These are phyloP conservation scores for Auricularia sp. DNA, from an alignment of 768 basidiomycete genomes.

Conservation along the genomic window DNA sequence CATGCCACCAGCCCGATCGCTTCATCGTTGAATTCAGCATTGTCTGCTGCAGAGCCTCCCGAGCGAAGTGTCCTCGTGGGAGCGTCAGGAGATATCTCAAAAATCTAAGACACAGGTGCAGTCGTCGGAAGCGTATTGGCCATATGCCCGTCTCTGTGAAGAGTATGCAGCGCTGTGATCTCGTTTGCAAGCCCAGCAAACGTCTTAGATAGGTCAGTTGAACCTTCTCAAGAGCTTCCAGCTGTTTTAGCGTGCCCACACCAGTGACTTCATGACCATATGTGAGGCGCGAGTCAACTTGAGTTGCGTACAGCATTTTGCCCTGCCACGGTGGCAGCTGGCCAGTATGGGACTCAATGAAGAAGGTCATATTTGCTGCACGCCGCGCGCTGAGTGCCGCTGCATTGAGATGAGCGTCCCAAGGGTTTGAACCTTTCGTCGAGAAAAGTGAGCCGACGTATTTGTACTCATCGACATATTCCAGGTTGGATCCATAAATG, in stretches of 20 bases:
- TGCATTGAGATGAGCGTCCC: neutral
- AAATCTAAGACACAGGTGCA: slow-evolving; percentile 2
- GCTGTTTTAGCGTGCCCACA: slow-evolving; percentile 6
- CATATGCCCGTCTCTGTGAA: slow-evolving; percentile 11
- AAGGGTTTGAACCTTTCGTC: slow-evolving; percentile 5
- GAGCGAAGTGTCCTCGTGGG: neutral
- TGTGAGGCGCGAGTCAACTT: slow-evolving; percentile 17
- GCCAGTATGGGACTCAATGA: neutral
- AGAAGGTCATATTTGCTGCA: neutral
- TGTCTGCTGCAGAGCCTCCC: neutral
- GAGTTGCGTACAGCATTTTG: slow-evolving; percentile 14
- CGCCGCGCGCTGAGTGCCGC: neutral
- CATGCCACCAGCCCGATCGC: neutral
- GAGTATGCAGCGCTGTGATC: slow-evolving; percentile 9
- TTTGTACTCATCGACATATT: neutral
- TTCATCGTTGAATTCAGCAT: neutral
- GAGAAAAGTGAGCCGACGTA: slow-evolving; percentile 9
- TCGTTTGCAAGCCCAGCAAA: slow-evolving; percentile 14
- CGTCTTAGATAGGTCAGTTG: slow-evolving; percentile 17
- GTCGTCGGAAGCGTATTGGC: slow-evolving; percentile 8
- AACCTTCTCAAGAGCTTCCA: slow-evolving; percentile 6
- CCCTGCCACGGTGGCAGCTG: slow-evolving; percentile 8
- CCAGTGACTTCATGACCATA: slow-evolving; percentile 17
- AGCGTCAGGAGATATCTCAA: slow-evolving; percentile 2
- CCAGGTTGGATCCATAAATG: neutral